phyloP scores from a whole-genome alignment of 495 filamentous ascomycete species.

The Tuber brumale region DNA sequence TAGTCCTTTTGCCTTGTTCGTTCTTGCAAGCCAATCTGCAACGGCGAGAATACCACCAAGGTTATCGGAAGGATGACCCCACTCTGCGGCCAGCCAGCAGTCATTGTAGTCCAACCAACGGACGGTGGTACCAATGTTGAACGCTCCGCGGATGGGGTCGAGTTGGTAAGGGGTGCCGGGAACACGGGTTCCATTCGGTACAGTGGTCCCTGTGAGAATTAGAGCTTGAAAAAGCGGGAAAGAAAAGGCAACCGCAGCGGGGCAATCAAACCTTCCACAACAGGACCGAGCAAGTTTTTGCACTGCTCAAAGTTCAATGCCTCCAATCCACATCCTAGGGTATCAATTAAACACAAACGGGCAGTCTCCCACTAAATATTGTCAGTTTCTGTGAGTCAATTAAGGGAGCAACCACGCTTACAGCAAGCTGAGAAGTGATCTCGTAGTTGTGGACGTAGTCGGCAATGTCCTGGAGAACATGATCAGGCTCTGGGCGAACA shows the following conservation, averaged over 20 bases:
- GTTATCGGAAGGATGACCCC: constrained; percentile 97
- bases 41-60: constrained; percentile 91
- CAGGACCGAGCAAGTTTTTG: constrained; percentile 86
- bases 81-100: constrained; percentile 98
- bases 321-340: constrained; percentile 91
- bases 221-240: not conserved
- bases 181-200: constrained; percentile 87
- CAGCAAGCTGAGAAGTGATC: constrained; percentile 84
- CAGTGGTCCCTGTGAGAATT: constrained; percentile 58
- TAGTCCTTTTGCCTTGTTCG: constrained; percentile 80
- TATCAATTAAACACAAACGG: constrained; percentile 84
- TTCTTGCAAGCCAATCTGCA: constrained; percentile 94
- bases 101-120: constrained; percentile 99
- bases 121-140: constrained; percentile 98
- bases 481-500: constrained; percentile 60
- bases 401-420: constrained; percentile 47
- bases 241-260: not conserved
- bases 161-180: constrained; percentile 89
- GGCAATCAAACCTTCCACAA: constrained; percentile 51
- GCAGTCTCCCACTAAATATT: constrained; percentile 76
- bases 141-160: constrained; percentile 90
- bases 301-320: constrained; percentile 94
- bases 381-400: constrained; percentile 5
- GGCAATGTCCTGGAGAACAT: constrained; percentile 90
- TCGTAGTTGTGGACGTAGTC: constrained; percentile 87